Evolutionary conservation across 306 rosid genomes (phyloP).

Genomic region (Cicer pinnatifidum): DNA sequence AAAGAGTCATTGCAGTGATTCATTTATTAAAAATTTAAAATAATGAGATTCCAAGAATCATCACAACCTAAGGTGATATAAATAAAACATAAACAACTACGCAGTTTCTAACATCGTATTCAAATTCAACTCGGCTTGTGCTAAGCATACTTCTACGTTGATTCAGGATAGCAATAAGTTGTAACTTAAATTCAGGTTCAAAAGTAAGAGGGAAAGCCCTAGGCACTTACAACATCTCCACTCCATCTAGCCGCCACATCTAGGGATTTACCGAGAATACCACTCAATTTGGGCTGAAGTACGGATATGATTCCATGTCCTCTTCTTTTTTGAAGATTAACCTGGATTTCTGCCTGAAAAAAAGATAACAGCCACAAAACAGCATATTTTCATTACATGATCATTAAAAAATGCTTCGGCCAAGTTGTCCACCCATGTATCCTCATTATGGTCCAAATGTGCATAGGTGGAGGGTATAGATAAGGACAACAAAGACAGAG

Average conservation of each 20-base stretch:
- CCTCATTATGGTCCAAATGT: slow-evolving; percentile 31
- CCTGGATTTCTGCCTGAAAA: slow-evolving; percentile 87
- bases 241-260: slow-evolving; percentile 98
- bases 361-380: slow-evolving; percentile 38
- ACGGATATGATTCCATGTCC: slow-evolving; percentile 92
- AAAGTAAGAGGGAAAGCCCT: slow-evolving; percentile 36
- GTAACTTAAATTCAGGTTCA: slow-evolving; percentile 24
- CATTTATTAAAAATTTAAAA: slow-evolving; percentile 10
- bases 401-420: slow-evolving; percentile 12
- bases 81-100: slow-evolving; percentile 8
- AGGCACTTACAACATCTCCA: slow-evolving; percentile 94
- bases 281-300: slow-evolving; percentile 85
- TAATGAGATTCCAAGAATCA: slow-evolving; percentile 2
- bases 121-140: neutral
- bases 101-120: slow-evolving; percentile 29
- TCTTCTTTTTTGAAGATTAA: slow-evolving; percentile 87
- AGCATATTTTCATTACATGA: slow-evolving; percentile 17
- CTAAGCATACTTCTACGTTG: slow-evolving; percentile 23
- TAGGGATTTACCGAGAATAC: slow-evolving; percentile 89
- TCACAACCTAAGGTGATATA: slow-evolving; percentile 6
- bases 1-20: slow-evolving; percentile 9
- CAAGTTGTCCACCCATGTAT: neutral
- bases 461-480: neutral
- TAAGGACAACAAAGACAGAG: slow-evolving; percentile 15
- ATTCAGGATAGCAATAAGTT: slow-evolving; percentile 20